These are phyloP conservation scores for Botrytis paeoniae DNA, from an alignment of 2,329 filamentous ascomycete genomes.

Conservation along the genomic window DNA sequence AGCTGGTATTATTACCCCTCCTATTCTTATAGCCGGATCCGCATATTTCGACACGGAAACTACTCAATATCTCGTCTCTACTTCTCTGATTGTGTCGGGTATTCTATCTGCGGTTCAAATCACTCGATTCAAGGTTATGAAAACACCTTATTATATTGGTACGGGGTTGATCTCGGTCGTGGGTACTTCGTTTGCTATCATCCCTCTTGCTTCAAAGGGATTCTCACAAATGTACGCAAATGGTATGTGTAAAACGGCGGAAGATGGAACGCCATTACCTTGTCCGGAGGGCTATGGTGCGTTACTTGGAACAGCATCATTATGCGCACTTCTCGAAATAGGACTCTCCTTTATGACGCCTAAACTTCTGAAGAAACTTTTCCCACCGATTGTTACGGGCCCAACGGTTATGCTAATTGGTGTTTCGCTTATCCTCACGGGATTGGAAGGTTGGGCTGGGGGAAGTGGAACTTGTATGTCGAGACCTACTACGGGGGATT, in stretches of 20 bases:
- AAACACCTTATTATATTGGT: constrained; percentile 70
- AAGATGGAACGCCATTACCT: constrained; percentile 64
- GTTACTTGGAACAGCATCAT: constrained; percentile 65
- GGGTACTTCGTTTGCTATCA: constrained; percentile 74
- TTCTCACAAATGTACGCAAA: constrained; percentile 70
- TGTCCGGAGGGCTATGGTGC: constrained; percentile 76
- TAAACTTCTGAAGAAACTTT: constrained; percentile 64
- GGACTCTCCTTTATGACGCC: constrained; percentile 72
- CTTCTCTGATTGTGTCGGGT: constrained; percentile 69
- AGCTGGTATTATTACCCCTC: constrained; percentile 64
- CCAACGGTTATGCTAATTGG: constrained; percentile 73
- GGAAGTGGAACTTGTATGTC: constrained; percentile 60
- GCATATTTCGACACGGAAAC: constrained; percentile 54
- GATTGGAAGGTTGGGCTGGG: constrained; percentile 76
- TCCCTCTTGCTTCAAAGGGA: constrained; percentile 69
- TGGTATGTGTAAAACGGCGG: constrained; percentile 24
- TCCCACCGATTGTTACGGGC: constrained; percentile 76
- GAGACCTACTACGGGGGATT: constrained; percentile 47
- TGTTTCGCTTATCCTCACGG: constrained; percentile 66
- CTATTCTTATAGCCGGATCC: constrained; percentile 64
- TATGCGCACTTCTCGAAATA: constrained; percentile 68
- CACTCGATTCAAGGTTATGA: constrained; percentile 68
- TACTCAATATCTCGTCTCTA: constrained; percentile 64
- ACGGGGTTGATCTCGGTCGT: constrained; percentile 80
- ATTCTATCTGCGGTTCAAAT: constrained; percentile 75